Evolutionary conservation across 1,284 basidiomycete genomes (phyloP).

Genomic region (Kalmanozyma brasiliensis): DNA sequence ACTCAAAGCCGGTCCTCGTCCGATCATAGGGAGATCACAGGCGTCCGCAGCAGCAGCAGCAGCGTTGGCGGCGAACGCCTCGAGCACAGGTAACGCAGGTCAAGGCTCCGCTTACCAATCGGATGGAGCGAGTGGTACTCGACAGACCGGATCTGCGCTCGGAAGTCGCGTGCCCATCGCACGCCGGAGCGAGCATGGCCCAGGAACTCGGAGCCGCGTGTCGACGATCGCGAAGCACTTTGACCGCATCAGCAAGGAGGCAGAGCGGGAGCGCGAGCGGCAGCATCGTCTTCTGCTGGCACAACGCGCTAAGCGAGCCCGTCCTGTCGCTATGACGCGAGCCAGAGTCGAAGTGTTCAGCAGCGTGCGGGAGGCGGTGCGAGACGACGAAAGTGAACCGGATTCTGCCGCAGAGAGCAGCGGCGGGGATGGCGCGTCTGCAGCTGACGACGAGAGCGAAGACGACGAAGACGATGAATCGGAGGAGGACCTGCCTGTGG

Average conservation of each 20-base stretch:
- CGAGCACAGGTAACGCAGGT: constrained; percentile 11
- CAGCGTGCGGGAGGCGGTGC: constrained; percentile 90
- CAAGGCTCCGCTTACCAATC: constrained; percentile 37
- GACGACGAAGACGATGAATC: constrained; percentile 48
- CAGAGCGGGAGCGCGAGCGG: constrained; percentile 70
- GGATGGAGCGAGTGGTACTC: constrained; percentile 27
- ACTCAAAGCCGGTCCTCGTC: constrained; percentile 44
- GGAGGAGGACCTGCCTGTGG: constrained; percentile 32
- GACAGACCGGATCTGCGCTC: constrained; percentile 10
- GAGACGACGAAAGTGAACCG: constrained; percentile 74
- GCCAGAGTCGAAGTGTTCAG: constrained; percentile 91
- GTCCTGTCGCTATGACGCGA: constrained; percentile 88
- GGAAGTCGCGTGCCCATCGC: constrained; percentile 44
- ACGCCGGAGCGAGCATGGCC: constrained; percentile 39
- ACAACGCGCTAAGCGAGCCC: constrained; percentile 73
- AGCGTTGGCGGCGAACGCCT: constrained; percentile 4
- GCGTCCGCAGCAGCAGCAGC: constrained; percentile 31
- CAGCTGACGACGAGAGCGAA: constrained; percentile 51
- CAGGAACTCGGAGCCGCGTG: constrained; percentile 65
- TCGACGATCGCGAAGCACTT: constrained; percentile 72
- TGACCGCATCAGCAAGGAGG: constrained; percentile 71
- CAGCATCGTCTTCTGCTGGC: constrained; percentile 68
- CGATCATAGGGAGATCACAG: constrained; percentile 43
- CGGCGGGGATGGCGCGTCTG: constrained; percentile 49
- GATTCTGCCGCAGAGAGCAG: constrained; percentile 36